These are phyloP conservation scores for Myotisia sp. DNA, from an alignment of 2,329 filamentous ascomycete genomes.

Conservation along the genomic window DNA sequence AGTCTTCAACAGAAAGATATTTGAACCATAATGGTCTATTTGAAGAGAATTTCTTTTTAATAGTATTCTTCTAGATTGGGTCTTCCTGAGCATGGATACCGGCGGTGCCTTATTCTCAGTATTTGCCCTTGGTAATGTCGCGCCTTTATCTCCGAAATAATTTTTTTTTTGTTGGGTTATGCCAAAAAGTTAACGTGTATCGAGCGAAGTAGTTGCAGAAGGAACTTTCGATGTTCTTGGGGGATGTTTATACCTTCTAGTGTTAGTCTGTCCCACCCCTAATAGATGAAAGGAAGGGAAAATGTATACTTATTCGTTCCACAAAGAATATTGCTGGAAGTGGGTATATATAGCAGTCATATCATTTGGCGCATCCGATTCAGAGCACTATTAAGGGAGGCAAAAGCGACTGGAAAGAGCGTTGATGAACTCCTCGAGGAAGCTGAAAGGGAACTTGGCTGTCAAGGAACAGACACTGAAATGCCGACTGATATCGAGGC, in stretches of 20 bases:
- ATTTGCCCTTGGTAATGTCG: constrained; percentile 41
- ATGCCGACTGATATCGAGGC: too few species aligned
- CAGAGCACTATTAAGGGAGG: constrained; percentile 37
- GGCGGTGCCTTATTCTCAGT: constrained; percentile 49
- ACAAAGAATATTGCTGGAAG: too few species aligned
- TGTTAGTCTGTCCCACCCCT: constrained; percentile 34
- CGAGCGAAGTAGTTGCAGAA: constrained; percentile 36
- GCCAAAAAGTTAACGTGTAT: not conserved
- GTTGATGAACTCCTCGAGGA: too few species aligned
- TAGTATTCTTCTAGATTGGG: constrained; percentile 27
- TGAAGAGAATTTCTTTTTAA: too few species aligned
- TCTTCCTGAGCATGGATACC: constrained; percentile 48
- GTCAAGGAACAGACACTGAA: too few species aligned
- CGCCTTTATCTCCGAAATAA: too few species aligned
- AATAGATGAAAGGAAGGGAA: too few species aligned
- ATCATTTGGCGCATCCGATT: constrained; percentile 45
- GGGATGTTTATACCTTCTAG: constrained; percentile 46
- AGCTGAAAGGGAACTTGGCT: too few species aligned
- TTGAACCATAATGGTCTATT: constrained; percentile 15
- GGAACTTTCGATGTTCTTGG: constrained; percentile 48
- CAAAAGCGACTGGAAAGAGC: constrained; percentile 35
- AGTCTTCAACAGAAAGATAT: constrained; percentile 11
- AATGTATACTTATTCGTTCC: too few species aligned
- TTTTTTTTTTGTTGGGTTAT: too few species aligned
- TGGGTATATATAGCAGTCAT: constrained; percentile 47